These are phyloP conservation scores for Mortierella sp. DNA, from an alignment of 371 early-diverging fungal genomes.

Conservation along the genomic window DNA sequence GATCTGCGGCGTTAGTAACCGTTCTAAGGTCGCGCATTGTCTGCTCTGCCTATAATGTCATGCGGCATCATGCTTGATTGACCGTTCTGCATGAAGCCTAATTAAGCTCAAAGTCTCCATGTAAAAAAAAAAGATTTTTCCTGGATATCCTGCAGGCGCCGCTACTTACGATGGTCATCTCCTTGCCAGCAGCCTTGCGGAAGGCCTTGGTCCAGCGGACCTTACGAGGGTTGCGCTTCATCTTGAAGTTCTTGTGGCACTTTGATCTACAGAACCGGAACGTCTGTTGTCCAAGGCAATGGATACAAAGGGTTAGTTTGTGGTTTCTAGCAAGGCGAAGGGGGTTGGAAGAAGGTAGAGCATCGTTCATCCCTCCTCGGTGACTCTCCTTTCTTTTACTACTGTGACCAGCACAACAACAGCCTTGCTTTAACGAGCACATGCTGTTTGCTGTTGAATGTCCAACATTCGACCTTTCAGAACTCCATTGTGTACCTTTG, in stretches of 20 bases:
- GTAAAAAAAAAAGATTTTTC: not conserved
- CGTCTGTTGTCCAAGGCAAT: constrained; percentile 61
- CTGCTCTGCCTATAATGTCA: not conserved
- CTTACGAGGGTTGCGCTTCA: constrained; percentile 99
- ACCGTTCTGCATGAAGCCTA: not conserved
- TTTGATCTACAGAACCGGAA: constrained; percentile 99
- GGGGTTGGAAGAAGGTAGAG: not conserved
- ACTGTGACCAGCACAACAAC: not conserved
- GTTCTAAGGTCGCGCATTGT: not conserved
- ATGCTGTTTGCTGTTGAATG: not conserved
- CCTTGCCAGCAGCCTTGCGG: constrained; percentile 97
- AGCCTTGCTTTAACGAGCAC: not conserved
- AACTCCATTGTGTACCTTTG: constrained; percentile 72
- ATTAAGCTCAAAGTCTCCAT: not conserved
- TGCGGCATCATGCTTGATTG: not conserved
- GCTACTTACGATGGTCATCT: constrained; percentile 93
- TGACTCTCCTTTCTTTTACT: not conserved
- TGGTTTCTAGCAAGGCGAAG: not conserved
- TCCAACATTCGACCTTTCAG: not conserved
- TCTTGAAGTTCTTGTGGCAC: constrained; percentile 99
- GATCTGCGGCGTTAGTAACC: not conserved
- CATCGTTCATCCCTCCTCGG: not conserved
- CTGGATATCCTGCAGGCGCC: not conserved
- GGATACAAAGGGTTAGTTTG: not conserved
- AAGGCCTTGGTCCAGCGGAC: constrained; percentile 99